Base-by-base conservation (phyloP, 2,329 filamentous ascomycete species). In the Pseudocercospora cruenta region DNA sequence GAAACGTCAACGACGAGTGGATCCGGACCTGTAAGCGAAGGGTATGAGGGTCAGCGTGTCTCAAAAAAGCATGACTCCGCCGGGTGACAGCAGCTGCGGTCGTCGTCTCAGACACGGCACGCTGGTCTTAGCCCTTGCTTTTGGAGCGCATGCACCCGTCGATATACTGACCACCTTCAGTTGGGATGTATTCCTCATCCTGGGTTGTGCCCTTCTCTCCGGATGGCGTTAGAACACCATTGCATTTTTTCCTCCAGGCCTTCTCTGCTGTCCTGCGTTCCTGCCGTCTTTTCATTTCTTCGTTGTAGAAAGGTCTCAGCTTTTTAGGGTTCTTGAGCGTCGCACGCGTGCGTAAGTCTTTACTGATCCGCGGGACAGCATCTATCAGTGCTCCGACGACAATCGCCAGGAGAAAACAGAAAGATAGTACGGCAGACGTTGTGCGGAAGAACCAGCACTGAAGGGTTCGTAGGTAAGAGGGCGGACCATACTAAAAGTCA, bases 341-440 rank as follows among this genome's bases (percentile, higher is more conserved):
- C 8, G 90, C 60, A 26, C 84, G 82, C 60, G 84, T 75, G 75
- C 86, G 86, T 0, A 85, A 65, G 21, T 85, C 81, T 6, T 78
- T 80, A 7, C 84, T 77, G 21, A 86, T 77, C 0, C 78, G 74
- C 0, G 88, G 87, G 60, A 92, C 83, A 68, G 85, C 89, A 1
- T 90, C 90, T 65, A 92, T 86, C 1, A 92, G 78, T 0, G 93
- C 87, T 0, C 92, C 92, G 0, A 91, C 74, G 0, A 96, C 89
- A 69, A 97, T 91, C 16, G 90, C 85, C 0, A 86, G 82, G 0
- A 97, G 84, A 72, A 97, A 97, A 0, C 85, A 84, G 0, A 96
- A 82, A 45, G 93, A 96, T 0, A 97, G 82, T 43, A 93, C 85
- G 65, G 91, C 91, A 0, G 93, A 93, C 0, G 89, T 85, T 1